Evolutionary conservation across 257 asterid genomes (phyloP), one percentile per base, ranked within the genome.

Genomic region (Jacaranda mimosifolia): DNA sequence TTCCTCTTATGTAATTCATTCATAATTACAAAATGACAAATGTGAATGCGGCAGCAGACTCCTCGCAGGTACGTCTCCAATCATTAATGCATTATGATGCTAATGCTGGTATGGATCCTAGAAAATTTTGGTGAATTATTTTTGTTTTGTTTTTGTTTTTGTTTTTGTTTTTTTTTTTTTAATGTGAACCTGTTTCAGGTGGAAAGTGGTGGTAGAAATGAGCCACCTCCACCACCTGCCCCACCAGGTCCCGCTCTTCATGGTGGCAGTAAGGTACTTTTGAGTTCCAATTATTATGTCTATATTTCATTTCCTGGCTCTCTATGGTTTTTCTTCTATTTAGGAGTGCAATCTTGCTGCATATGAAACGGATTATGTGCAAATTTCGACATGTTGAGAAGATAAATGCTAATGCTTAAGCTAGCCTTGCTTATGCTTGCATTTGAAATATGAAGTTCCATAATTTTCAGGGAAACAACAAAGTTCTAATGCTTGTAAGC

Each of bases 261-360:
- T 56, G 90, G 91, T 43, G 93, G 90, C 76, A 91, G 84, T 70
- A 95, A 95, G 98, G 98, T 92, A 79, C 42, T 18, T 32, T 63
- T 18, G 7, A 19, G 9, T 70, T 57, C 14, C 51, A 43, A 32
- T 17, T 73, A 9, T 40, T 39, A 5, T 64, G 6, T 71, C 5
- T 38, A 5, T 42, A 40, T 14, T 5, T 19, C 11, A 48, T 35
- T 69, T 36, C 39, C 58, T 40, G 21, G 60, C 5, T 12, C 21
- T 13, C 17, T 13, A 45, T 76, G 13, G 6, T 6, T 60, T 60
- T 9, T 9, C 3, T 43, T 43, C 2, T 62, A 12, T 13, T 49
- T 18, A 3, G 26, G 19, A 51, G 56, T 63, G 7, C 13, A 13
- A 49, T 19, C 8, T 66, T 43, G 56, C 52, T 38, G 32, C 17